Conservation (phyloP, 2,329 filamentous ascomycete genomes). For the Ophiostoma piceae region DNA sequence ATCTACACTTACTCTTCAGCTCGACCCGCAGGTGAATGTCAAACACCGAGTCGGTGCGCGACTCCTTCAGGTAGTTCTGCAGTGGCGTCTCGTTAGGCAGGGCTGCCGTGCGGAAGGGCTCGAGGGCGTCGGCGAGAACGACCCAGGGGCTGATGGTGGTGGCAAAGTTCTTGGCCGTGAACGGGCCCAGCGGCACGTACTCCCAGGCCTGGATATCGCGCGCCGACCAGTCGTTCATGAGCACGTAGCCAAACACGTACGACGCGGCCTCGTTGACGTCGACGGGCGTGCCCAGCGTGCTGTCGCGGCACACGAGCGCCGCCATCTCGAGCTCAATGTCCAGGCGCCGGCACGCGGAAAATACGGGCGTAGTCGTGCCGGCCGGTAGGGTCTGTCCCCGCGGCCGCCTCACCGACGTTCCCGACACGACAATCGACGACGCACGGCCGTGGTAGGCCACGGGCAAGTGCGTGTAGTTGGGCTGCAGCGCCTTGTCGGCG, state of each 20-base stretch:
- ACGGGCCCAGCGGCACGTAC: conserved; percentile 74
- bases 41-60: conserved; percentile 29
- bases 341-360: conserved; percentile 41
- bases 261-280: conserved; percentile 60
- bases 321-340: conserved; percentile 80
- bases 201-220: conserved; percentile 81
- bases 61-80: conserved; percentile 28
- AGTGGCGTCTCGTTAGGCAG: conserved; percentile 52
- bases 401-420: conserved; percentile 66
- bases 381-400: conserved; percentile 62
- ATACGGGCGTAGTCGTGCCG: neutral
- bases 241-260: conserved; percentile 70
- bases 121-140: conserved; percentile 68
- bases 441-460: conserved; percentile 78
- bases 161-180: conserved; percentile 79
- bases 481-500: conserved; percentile 62
- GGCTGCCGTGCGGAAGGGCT: conserved; percentile 42
- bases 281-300: conserved; percentile 60
- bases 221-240: conserved; percentile 86
- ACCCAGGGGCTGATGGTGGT: conserved; percentile 76
- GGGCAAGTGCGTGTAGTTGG: conserved; percentile 76
- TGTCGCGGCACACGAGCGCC: conserved; percentile 63
- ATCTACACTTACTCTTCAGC: no score
- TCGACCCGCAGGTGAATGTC: conserved; percentile 24
- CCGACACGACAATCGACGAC: conserved; percentile 70